These are phyloP conservation scores for Babesia caballi DNA, from an alignment of 169 alveolate species.

Conservation along the genomic window DNA sequence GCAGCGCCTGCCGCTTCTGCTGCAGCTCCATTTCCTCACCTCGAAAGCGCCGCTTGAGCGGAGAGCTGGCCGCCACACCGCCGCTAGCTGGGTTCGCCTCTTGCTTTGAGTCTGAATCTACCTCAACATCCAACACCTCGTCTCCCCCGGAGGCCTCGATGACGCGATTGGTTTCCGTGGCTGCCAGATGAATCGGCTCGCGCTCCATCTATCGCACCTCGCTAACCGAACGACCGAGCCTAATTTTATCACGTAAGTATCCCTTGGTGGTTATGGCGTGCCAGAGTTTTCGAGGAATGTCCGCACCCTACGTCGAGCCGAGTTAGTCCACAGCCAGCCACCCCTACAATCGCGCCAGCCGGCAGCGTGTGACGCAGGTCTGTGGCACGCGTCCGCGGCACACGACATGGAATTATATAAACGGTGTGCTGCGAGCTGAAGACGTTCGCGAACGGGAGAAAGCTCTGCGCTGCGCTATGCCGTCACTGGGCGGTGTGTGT, in stretches of 20 bases:
- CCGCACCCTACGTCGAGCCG: not conserved
- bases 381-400: no score
- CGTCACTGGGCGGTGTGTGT: no score
- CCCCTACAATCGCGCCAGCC: slow-evolving; percentile 26
- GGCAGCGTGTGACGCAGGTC: no score
- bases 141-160: slow-evolving; percentile 9
- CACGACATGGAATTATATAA: no score
- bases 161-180: slow-evolving; percentile 2
- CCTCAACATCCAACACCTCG: slow-evolving; percentile 6
- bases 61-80: slow-evolving; percentile 7
- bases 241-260: not conserved
- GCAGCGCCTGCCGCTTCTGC: slow-evolving; percentile 34
- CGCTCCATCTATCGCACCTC: slow-evolving; percentile 42
- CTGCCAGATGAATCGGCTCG: slow-evolving; percentile 15
- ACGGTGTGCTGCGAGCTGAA: no score
- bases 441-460: no score
- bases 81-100: not conserved
- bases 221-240: not conserved
- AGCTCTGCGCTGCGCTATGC: no score
- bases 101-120: not conserved
- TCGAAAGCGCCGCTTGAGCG: slow-evolving; percentile 36
- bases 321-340: slow-evolving; percentile 21
- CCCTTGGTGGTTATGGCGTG: not conserved
- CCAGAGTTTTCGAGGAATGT: not conserved
- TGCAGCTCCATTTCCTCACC: slow-evolving; percentile 37